phyloP scores from a whole-genome alignment of 23 red algal genomes.

The Agarophyton chilense region DNA sequence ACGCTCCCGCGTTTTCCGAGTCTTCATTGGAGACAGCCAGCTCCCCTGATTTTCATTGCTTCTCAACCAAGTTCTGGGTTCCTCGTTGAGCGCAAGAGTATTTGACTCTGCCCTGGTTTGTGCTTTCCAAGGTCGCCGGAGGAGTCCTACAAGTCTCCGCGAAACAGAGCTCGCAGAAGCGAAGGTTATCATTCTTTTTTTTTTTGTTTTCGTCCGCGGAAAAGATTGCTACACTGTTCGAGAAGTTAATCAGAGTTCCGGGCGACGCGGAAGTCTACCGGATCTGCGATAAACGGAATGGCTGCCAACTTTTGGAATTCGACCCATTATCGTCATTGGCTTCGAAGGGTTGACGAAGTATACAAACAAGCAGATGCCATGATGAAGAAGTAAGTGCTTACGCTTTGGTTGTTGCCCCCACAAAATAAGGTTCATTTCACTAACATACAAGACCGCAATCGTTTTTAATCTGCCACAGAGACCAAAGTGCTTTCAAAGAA shows the following conservation, averaged over 20 bases:
- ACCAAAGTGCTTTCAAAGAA: conserved; percentile 49
- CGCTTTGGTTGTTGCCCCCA: background rate
- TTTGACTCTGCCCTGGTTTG: no score
- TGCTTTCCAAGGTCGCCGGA: no score
- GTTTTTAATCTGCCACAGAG: background rate
- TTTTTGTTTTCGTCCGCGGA: no score
- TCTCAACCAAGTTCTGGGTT: background rate
- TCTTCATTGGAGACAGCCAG: background rate
- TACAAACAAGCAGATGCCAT: conserved; percentile 27
- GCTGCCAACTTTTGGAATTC: conserved; percentile 91
- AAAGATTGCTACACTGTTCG: no score
- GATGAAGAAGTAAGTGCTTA: conserved; percentile 40
- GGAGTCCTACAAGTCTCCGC: no score
- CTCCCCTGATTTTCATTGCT: background rate
- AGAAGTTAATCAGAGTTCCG: background rate
- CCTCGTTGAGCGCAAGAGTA: background rate
- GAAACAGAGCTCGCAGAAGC: no score
- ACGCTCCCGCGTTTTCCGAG: background rate
- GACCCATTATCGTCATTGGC: conserved; percentile 81
- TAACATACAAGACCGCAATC: background rate
- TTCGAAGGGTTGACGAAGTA: conserved; percentile 63
- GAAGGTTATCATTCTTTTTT: no score
- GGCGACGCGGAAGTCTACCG: no score
- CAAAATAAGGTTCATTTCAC: background rate
- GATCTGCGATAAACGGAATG: conserved; percentile 5